Evolutionary conservation across 441 rosid genomes (phyloP).

Genomic region (Pelargonium fulgidum): DNA sequence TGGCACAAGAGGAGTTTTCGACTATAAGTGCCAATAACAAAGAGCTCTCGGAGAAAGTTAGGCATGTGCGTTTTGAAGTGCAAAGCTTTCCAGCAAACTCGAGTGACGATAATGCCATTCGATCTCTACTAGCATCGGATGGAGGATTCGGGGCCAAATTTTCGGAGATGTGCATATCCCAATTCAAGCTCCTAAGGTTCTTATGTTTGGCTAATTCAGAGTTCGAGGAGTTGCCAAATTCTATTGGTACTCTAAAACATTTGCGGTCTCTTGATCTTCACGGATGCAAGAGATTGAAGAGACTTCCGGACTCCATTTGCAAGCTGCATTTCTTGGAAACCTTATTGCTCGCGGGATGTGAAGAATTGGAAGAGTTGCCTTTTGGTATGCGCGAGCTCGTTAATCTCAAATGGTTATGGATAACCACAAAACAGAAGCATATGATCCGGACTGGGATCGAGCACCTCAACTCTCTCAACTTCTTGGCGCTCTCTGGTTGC

Average conservation of each 20-base stretch:
- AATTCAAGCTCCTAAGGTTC: neutral
- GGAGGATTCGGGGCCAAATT: too few relatives aligned
- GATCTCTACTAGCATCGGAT: neutral
- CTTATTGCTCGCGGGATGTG: neutral
- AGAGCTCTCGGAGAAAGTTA: too few relatives aligned
- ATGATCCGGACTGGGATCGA: neutral
- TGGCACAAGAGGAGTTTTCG: too few relatives aligned
- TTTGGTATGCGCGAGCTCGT: neutral
- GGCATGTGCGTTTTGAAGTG: neutral
- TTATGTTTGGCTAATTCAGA: neutral
- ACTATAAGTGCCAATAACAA: too few relatives aligned
- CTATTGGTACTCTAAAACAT: neutral
- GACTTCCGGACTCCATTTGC: neutral
- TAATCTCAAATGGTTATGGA: neutral
- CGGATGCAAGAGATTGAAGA: neutral
- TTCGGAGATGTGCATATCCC: neutral
- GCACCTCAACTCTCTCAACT: neutral
- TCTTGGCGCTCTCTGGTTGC: neutral
- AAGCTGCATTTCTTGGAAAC: neutral
- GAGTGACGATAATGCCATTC: neutral
- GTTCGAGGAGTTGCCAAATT: neutral
- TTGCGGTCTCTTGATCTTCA: neutral
- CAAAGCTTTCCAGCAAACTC: neutral
- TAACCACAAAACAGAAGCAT: neutral
- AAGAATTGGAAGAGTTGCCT: neutral